These are phyloP conservation scores for Brassica carinata DNA, from an alignment of 345 rosid genomes.

Conservation along the genomic window DNA sequence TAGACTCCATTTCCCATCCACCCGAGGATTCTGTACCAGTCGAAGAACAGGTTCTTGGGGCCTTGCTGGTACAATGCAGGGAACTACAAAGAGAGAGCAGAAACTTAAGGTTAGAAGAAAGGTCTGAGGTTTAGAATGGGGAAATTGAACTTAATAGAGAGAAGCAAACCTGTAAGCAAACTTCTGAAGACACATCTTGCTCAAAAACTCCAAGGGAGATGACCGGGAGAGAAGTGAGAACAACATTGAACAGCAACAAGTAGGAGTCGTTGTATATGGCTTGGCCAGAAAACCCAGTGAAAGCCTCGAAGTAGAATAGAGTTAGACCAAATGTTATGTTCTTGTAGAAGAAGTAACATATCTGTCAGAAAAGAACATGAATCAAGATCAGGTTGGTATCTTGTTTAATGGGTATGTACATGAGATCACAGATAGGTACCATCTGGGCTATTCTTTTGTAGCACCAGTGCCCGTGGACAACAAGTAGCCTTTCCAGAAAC, in stretches of 20 bases:
- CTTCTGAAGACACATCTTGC: conserved; percentile 73
- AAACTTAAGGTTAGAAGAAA: not conserved
- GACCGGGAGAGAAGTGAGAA: conserved; percentile 78
- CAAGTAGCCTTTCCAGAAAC: conserved; percentile 66
- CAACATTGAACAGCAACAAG: conserved; percentile 65
- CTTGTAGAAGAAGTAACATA: conserved; percentile 75
- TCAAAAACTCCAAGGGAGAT: conserved; percentile 72
- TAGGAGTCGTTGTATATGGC: conserved; percentile 67
- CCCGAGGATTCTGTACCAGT: conserved; percentile 68
- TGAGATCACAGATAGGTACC: conserved; percentile 50
- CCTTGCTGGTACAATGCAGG: conserved; percentile 83
- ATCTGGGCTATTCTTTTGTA: conserved; percentile 78
- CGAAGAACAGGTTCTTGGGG: conserved; percentile 59
- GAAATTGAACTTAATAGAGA: conserved; percentile 3
- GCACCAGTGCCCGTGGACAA: conserved; percentile 93
- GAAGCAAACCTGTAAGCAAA: conserved; percentile 66
- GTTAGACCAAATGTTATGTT: conserved; percentile 79
- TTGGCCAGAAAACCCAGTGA: conserved; percentile 69
- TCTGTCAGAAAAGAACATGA: conserved; percentile 47
- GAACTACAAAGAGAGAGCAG: conserved; percentile 45
- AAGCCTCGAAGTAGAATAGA: conserved; percentile 66
- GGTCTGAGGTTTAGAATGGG: not conserved
- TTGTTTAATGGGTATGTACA: conserved; percentile 10
- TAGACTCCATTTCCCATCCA: conserved; percentile 70
- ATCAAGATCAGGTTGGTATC: conserved; percentile 20